phyloP scores from a whole-genome alignment of 257 asterid genomes.

The Nicotiana knightiana region DNA sequence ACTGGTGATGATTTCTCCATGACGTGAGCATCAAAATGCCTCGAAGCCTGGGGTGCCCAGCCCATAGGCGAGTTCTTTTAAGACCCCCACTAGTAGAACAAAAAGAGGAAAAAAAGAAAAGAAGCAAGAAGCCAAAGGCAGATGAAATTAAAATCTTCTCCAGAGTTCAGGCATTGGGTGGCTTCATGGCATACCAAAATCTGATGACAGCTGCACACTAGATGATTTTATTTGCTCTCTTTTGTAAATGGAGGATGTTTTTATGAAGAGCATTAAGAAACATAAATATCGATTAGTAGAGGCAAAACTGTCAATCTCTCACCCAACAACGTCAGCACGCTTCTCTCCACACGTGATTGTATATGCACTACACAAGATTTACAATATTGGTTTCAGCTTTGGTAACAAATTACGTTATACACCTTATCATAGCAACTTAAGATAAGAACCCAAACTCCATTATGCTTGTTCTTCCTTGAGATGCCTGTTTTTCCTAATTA shows the following conservation, averaged over 20 bases:
- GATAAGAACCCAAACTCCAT: conserved; percentile 3
- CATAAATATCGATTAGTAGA: not conserved
- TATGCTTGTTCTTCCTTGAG: conserved; percentile 2
- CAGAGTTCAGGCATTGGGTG: not conserved
- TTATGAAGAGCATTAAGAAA: not conserved
- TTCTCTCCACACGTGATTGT: not conserved
- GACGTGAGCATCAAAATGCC: no score
- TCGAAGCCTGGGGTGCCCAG: no score
- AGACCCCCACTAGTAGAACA: not conserved
- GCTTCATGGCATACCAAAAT: not conserved
- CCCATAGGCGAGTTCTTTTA: not conserved
- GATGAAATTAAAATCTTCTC: not conserved
- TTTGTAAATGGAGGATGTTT: not conserved
- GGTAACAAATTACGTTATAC: not conserved
- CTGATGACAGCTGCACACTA: not conserved
- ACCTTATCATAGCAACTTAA: not conserved
- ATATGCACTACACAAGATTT: not conserved
- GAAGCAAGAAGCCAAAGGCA: not conserved
- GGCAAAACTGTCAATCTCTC: not conserved
- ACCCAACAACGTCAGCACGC: not conserved
- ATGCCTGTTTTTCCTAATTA: not conserved
- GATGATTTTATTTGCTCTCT: not conserved
- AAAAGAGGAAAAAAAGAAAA: not conserved
- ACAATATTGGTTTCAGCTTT: not conserved
- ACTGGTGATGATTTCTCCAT: no score